Evolutionary conservation across 2,329 filamentous ascomycete species (phyloP).

Genomic region (Acrocalymma vagum): DNA sequence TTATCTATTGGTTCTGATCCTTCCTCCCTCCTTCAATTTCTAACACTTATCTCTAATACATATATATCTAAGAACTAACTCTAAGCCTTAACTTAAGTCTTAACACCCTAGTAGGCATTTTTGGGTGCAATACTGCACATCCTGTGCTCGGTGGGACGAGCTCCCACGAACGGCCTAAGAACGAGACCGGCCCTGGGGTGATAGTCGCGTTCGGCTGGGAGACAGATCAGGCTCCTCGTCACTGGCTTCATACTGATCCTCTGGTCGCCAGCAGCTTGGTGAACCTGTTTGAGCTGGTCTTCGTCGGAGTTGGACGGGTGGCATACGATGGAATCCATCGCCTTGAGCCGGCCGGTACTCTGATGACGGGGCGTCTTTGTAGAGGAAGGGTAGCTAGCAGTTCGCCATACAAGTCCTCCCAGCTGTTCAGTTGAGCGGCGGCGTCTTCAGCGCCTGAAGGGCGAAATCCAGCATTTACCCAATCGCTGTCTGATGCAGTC

Average conservation of each 20-base stretch:
- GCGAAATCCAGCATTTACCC: constrained; percentile 19
- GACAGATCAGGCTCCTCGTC: constrained; percentile 12
- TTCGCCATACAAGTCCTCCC: constrained; percentile 16
- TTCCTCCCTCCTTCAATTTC: no score
- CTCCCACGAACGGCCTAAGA: constrained; percentile 1
- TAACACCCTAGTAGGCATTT: constrained; percentile 17
- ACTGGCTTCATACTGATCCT: constrained; percentile 7
- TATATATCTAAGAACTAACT: no score
- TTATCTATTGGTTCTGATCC: no score
- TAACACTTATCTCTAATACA: no score
- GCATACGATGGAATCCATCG: constrained; percentile 15
- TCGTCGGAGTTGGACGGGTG: constrained; percentile 15
- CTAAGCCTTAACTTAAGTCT: no score
- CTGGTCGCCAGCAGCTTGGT: constrained; percentile 6
- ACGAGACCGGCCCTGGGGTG: constrained; percentile 6
- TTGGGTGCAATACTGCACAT: constrained; percentile 20
- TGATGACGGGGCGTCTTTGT: constrained; percentile 26
- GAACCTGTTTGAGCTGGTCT: constrained; percentile 5
- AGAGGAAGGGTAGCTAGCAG: constrained; percentile 8
- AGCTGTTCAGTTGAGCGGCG: constrained; percentile 9
- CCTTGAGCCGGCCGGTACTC: constrained; percentile 14
- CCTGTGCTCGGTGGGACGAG: constrained; percentile 6
- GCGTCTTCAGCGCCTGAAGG: constrained; percentile 13
- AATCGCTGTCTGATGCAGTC: constrained; percentile 16
- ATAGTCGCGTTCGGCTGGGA: constrained; percentile 12